Evolutionary conservation across 2,329 filamentous ascomycete genomes (phyloP).

Genomic region (Curvularia eragrostidis): DNA sequence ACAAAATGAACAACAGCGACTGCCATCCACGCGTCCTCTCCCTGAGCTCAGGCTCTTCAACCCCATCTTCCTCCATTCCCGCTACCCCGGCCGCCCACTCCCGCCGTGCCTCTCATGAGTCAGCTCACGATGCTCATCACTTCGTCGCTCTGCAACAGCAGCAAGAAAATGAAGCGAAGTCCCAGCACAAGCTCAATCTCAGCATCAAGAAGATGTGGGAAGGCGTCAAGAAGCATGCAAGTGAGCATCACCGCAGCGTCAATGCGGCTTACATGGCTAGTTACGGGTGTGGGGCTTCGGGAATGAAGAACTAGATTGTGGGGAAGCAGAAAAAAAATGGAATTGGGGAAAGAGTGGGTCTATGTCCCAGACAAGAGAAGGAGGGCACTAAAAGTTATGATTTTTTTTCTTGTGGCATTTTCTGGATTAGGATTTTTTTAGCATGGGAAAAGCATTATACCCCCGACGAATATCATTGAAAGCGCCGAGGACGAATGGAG

Average conservation of each 20-base stretch:
- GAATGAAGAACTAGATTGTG: not conserved
- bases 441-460: not conserved
- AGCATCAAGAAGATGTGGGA: slow-evolving; percentile 42
- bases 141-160: slow-evolving; percentile 17
- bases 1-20: slow-evolving; percentile 31
- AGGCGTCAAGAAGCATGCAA: slow-evolving; percentile 35
- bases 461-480: not conserved
- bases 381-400: not conserved
- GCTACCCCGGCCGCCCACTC: slow-evolving; percentile 23
- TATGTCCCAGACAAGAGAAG: not conserved
- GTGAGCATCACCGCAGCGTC: slow-evolving; percentile 40
- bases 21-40: slow-evolving; percentile 33
- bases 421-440: not conserved
- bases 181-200: slow-evolving; percentile 26
- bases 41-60: slow-evolving; percentile 19
- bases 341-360: not conserved
- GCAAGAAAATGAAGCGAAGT: slow-evolving; percentile 22
- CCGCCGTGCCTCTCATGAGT: slow-evolving; percentile 28
- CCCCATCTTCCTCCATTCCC: slow-evolving; percentile 12
- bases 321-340: not conserved
- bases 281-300: slow-evolving; percentile 25
- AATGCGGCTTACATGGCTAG: slow-evolving; percentile 38
- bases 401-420: not conserved
- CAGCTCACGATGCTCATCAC: slow-evolving; percentile 32
- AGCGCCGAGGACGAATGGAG: not conserved